A percentile compares a stretch with the other conserved stretches of the same genome.
phyloP scores from a whole-genome alignment of 2,329 filamentous ascomycete genomes.

The Fusarium annulatum region DNA sequence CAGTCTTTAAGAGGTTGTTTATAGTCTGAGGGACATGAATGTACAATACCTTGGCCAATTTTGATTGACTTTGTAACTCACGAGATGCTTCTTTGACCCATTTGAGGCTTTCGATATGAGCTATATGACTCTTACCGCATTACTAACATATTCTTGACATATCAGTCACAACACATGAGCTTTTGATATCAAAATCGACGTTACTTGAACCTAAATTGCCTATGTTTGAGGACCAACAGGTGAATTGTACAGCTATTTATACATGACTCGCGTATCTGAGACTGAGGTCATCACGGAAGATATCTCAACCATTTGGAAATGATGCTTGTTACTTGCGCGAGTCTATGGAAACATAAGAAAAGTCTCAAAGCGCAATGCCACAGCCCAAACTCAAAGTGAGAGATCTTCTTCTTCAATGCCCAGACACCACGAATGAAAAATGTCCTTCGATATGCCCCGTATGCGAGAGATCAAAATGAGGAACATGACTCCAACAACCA shows the following conservation, averaged over 20 bases:
- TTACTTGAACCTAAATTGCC: background rate
- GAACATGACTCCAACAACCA: constrained; percentile 36
- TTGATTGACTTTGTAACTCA: background rate
- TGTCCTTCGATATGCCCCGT: constrained; percentile 41
- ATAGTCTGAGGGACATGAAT: background rate
- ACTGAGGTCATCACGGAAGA: constrained; percentile 31
- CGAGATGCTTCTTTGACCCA: too few relatives aligned
- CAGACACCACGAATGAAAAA: constrained; percentile 46
- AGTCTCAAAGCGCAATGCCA: constrained; percentile 47
- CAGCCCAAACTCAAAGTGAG: constrained; percentile 38
- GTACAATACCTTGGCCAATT: too few relatives aligned
- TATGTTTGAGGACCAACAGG: constrained; percentile 9
- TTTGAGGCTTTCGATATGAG: too few relatives aligned
- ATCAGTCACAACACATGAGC: background rate
- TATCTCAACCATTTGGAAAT: constrained; percentile 41
- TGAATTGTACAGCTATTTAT: constrained; percentile 44
- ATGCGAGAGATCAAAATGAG: constrained; percentile 27
- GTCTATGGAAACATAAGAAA: constrained; percentile 48
- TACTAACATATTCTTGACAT: background rate
- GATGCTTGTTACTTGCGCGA: constrained; percentile 49
- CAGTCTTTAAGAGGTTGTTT: background rate
- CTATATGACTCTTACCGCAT: background rate
- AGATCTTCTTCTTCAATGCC: constrained; percentile 46
- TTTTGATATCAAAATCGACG: background rate
- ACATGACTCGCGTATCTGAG: constrained; percentile 34